These are phyloP conservation scores for Diaporthe humulicola DNA, from an alignment of 2,329 filamentous ascomycete genomes.

Conservation along the genomic window DNA sequence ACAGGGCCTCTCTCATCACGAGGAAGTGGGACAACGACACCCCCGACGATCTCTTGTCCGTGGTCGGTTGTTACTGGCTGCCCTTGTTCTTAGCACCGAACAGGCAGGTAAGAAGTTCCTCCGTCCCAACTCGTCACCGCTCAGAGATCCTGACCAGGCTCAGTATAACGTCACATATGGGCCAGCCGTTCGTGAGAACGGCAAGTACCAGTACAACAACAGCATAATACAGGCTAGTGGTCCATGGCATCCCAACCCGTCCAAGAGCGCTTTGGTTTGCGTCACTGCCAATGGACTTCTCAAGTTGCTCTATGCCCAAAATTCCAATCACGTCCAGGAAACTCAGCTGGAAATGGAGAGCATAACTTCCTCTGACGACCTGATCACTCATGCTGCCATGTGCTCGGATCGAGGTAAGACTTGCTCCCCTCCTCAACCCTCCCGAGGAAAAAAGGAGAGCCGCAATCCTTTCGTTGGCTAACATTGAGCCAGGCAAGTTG, in stretches of 20 bases:
- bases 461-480: constrained; percentile 35
- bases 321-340: constrained; percentile 79
- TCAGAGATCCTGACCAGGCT: constrained; percentile 2
- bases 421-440: neutral
- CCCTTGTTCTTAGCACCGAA: constrained; percentile 61
- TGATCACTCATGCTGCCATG: constrained; percentile 85
- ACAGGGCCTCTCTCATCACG: constrained; percentile 72
- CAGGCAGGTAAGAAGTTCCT: constrained; percentile 52
- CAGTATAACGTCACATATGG: constrained; percentile 66
- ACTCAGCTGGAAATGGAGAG: constrained; percentile 80
- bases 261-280: constrained; percentile 81
- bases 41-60: constrained; percentile 79
- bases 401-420: constrained; percentile 79
- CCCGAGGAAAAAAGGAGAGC: neutral
- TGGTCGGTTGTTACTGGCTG: constrained; percentile 92
- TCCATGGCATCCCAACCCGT: constrained; percentile 78
- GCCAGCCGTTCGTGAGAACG: constrained; percentile 73
- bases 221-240: constrained; percentile 75
- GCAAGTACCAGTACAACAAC: constrained; percentile 78
- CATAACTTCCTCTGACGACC: constrained; percentile 77
- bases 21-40: constrained; percentile 76
- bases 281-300: constrained; percentile 82
- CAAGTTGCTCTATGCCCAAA: constrained; percentile 83
- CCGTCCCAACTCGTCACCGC: constrained; percentile 28
- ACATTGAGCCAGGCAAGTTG: constrained; percentile 61